These are phyloP conservation scores for Geotrichum fermentans DNA, from an alignment of 1,139 yeast species.

Conservation along the genomic window DNA sequence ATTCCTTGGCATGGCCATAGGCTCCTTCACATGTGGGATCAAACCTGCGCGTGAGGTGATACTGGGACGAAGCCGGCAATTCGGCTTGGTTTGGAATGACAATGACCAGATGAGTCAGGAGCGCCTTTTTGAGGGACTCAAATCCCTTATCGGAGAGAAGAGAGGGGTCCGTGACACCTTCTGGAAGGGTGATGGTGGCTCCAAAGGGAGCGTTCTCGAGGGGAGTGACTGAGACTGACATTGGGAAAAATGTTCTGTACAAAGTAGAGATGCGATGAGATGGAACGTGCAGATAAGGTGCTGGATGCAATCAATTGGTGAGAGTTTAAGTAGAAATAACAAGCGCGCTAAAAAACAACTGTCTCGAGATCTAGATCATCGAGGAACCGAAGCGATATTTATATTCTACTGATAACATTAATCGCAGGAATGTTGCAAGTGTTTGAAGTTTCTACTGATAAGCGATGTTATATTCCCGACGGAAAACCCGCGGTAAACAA, in stretches of 20 bases:
- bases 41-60: slow-evolving; percentile 63
- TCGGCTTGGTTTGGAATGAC: slow-evolving; percentile 66
- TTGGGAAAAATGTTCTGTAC: neutral
- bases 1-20: slow-evolving; percentile 82
- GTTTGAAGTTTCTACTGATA: too few relatives aligned
- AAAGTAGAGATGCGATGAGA: neutral
- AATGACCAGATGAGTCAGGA: slow-evolving; percentile 62
- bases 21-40: slow-evolving; percentile 68
- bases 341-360: neutral
- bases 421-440: too few relatives aligned
- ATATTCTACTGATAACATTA: neutral
- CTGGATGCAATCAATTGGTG: neutral
- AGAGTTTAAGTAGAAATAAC: neutral
- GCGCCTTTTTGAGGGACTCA: slow-evolving; percentile 54
- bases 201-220: slow-evolving; percentile 56
- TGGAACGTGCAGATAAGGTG: neutral
- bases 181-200: slow-evolving; percentile 59
- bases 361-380: neutral
- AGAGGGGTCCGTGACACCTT: slow-evolving; percentile 72
- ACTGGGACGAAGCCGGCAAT: slow-evolving; percentile 68
- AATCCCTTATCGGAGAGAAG: slow-evolving; percentile 61
- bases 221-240: slow-evolving; percentile 35
- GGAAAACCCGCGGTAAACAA: too few relatives aligned
- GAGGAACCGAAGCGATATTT: neutral
- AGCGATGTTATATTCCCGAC: too few relatives aligned